Evolutionary conservation across 805 yeast genomes (phyloP).

Genomic region (Kurtzmaniella cleridarum): DNA sequence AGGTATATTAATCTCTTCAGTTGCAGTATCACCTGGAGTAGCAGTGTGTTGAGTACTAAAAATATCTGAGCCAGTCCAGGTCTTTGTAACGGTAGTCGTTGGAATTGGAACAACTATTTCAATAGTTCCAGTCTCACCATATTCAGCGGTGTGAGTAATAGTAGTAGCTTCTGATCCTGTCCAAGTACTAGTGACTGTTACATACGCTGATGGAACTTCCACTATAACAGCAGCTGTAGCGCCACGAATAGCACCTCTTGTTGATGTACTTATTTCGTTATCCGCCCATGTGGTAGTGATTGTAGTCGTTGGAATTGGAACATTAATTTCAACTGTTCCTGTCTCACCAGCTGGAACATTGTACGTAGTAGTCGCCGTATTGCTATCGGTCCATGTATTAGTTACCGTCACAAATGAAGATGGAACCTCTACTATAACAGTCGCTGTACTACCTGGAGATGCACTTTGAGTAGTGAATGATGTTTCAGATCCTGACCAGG

Average conservation of each 20-base stretch:
- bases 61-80: conserved; percentile 1
- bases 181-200: conserved; percentile 5
- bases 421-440: conserved; percentile 12
- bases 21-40: conserved; percentile 3
- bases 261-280: not conserved
- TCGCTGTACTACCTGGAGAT: conserved; percentile 6
- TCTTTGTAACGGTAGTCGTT: not conserved
- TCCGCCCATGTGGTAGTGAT: conserved; percentile 1
- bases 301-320: conserved; percentile 7
- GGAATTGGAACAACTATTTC: conserved; percentile 6
- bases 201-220: conserved; percentile 3
- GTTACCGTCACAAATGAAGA: conserved; percentile 7
- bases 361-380: conserved; percentile 1
- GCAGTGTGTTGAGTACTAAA: not conserved
- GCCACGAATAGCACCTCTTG: conserved; percentile 2
- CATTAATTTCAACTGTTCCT: conserved; percentile 8
- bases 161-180: conserved; percentile 8
- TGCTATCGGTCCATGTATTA: conserved; percentile 1
- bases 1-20: not conserved
- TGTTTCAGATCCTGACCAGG: conserved; percentile 8
- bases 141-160: not conserved
- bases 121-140: conserved; percentile 6
- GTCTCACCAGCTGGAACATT: conserved; percentile 3
- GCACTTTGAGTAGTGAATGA: conserved; percentile 5
- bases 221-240: conserved; percentile 6